Evolutionary conservation across 192 early-diverging fungal genomes (phyloP), one percentile per base, ranked within the genome.

Genomic region (Coemansia sp.): DNA sequence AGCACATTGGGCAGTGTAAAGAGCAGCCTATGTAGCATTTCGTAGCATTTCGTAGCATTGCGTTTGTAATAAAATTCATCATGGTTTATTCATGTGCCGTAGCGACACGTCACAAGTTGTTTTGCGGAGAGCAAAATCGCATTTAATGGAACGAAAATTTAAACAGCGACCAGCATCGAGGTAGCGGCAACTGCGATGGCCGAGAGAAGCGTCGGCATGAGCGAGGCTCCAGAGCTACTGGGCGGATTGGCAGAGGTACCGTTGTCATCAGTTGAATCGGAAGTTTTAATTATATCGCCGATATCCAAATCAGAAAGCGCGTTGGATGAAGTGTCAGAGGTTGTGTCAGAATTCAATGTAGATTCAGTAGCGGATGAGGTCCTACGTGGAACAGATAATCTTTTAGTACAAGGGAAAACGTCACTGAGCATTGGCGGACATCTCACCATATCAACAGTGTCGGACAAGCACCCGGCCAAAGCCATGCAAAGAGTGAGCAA

Each of bases 1-100:
- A 62, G 48, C 35, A 59, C 6, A 53, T 79, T 18, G 35, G 25
- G 31, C 57, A 52, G 6, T 16, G 28, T 31, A 52, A 25, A 32
- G 30, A 29, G 27, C 43, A 6, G 18, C 8, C 55, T 32, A 8
- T 21, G 30, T 53, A 35, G 7, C 9, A n/a, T 30, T 4, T 4
- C 4, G 7, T 47, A 22, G 45, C 7, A 3, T 18, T 43, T n/a
- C n/a, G n/a, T n/a, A n/a, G n/a, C n/a, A n/a, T n/a, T n/a, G n/a
- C n/a, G n/a, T n/a, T n/a, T n/a, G n/a, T n/a, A n/a, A n/a, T n/a
- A n/a, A n/a, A n/a, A n/a, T n/a, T n/a, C n/a, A n/a, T n/a, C n/a
- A n/a, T n/a, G n/a, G n/a, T n/a, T n/a, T n/a, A n/a, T n/a, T n/a
- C n/a, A n/a, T n/a, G n/a, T n/a, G n/a, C n/a, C n/a, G n/a, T n/a